Evolutionary conservation across 129 eudicot genomes (phyloP).

Genomic region (Glebionis coronaria): DNA sequence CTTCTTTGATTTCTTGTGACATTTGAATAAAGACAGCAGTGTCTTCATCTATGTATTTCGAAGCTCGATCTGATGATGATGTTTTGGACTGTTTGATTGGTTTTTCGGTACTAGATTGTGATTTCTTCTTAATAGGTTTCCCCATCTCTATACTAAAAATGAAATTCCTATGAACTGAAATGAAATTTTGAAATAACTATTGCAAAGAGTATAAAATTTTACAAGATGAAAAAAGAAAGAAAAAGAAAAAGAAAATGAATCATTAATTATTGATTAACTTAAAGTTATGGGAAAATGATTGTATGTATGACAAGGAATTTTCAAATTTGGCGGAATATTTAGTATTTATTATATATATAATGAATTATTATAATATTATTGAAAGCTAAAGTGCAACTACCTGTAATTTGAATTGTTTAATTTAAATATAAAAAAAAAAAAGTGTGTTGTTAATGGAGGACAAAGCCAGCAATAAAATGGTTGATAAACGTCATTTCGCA

Average conservation of each 20-base stretch:
- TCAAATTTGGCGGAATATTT: constrained; percentile 21
- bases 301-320: no score
- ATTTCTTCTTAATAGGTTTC: constrained; percentile 81
- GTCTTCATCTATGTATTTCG: constrained; percentile 72
- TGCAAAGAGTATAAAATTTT: no score
- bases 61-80: constrained; percentile 40
- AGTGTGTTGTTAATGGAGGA: constrained; percentile 18
- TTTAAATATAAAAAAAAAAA: constrained; percentile 6
- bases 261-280: no score
- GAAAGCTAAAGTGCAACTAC: no score
- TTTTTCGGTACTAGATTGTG: constrained; percentile 38
- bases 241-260: no score
- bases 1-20: constrained; percentile 85
- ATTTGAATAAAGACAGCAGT: constrained; percentile 72
- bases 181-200: not conserved
- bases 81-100: constrained; percentile 32
- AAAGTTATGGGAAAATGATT: no score
- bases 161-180: not conserved
- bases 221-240: no score
- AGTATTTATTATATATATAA: not conserved
- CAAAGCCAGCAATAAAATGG: constrained; percentile 20
- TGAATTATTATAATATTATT: not conserved
- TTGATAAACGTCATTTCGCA: constrained; percentile 18
- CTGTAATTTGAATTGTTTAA: not conserved
- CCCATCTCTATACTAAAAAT: constrained; percentile 51